Evolutionary conservation across 306 rosid genomes (phyloP).

Genomic region (Vachellia pachyceras): DNA sequence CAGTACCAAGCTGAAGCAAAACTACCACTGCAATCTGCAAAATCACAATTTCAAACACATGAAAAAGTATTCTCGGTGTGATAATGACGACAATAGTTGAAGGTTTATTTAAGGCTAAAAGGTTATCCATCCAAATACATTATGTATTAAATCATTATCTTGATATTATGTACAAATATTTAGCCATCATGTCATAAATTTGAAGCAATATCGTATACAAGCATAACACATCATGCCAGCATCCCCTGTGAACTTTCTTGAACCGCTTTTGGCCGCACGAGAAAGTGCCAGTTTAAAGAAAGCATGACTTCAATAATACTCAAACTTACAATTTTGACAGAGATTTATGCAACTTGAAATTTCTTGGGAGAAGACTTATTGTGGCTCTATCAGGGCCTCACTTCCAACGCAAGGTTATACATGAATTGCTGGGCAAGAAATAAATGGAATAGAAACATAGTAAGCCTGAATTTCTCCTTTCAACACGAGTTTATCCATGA

Average conservation of each 20-base stretch:
- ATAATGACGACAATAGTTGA: background rate
- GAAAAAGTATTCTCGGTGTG: background rate
- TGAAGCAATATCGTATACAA: slow-evolving; percentile 3
- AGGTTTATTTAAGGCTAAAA: background rate
- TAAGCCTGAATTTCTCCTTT: background rate
- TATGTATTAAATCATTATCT: slow-evolving; percentile 25
- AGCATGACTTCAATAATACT: background rate
- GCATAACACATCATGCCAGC: background rate
- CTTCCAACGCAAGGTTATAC: too few relatives aligned
- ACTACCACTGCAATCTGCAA: slow-evolving; percentile 78
- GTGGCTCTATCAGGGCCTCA: background rate
- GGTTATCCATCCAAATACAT: slow-evolving; percentile 5
- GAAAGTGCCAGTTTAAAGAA: background rate
- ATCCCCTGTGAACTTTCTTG: background rate
- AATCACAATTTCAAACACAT: slow-evolving; percentile 35
- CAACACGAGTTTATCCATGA: background rate
- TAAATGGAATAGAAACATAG: background rate
- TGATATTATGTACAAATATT: background rate
- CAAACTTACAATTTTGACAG: background rate
- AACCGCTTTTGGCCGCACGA: background rate
- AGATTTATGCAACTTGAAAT: slow-evolving; percentile 24
- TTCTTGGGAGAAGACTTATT: slow-evolving; percentile 2
- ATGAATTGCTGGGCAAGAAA: too few relatives aligned
- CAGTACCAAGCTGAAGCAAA: slow-evolving; percentile 87
- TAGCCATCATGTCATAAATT: slow-evolving; percentile 1